Base-by-base conservation (phyloP, 768 basidiomycete species). In the Lentinula boryana region DNA sequence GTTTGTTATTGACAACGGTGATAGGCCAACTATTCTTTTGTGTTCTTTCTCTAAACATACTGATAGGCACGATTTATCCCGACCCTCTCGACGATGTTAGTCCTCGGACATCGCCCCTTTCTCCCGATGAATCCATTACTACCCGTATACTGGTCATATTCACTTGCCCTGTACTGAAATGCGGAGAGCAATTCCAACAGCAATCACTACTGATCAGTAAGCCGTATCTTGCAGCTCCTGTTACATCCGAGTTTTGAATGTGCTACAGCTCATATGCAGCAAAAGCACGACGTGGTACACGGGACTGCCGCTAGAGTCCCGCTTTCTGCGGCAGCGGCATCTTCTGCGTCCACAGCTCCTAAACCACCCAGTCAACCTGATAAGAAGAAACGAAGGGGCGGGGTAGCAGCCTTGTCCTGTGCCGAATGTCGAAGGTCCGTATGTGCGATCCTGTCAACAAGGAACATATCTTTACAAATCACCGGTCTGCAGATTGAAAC, bases 251-350 rank as follows among this genome's bases (percentile, higher is more conserved):
- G 18, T 10, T 12, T 27, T 18, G 16, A 36, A 36, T 5, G n/a
- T 18, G 3, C n/a, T 27, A 21, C 15, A 58, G 57, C 57, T 3
- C 57, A 58, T 36, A 58, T 36, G n/a, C 57, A 58, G 46, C 57
- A 58, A 27, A 46, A 36, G n/a, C 57, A 58, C 35, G 57, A 58
- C 36, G 57, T 58, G 27, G 57, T 58, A 5, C 57, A 58, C 48
- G 57, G 57, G 3, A 58, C 57, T 35, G 43, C 57, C 18, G 44
- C 46, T 32, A 58, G 57, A 58, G 57, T 58, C n/a, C 57, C 57
- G 44, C 43, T 58, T 18, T 58, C 57, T 33, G 57, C 57, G 18
- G 57, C 57, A 10, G 46, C 44, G 36, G 57, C 57, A n/a, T 58
- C 44, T 5, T 48, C 57, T 16, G 57, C 44, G 12, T 43, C 40